Evolutionary conservation across 495 filamentous ascomycete genomes (phyloP).

Genomic region (Talaromyces wortmannii): DNA sequence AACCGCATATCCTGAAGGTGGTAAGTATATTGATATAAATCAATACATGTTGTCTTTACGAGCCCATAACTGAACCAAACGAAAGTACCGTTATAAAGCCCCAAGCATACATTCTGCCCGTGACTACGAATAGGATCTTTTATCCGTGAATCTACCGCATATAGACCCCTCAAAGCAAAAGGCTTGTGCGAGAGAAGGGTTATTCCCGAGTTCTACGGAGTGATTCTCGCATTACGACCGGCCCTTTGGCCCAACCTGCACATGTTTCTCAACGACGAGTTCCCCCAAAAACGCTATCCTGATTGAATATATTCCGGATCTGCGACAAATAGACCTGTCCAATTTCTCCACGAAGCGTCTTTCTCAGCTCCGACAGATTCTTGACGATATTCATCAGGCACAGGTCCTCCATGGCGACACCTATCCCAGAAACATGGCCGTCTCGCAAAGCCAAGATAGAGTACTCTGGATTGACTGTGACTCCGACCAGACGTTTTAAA

Average conservation of each 20-base stretch:
- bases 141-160: slow-evolving; percentile 13
- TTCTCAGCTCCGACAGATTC: slow-evolving; percentile 10
- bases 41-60: background rate
- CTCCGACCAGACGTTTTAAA: slow-evolving; percentile 13
- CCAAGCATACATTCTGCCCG: slow-evolving; percentile 5
- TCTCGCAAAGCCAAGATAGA: slow-evolving; percentile 6
- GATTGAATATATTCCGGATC: slow-evolving; percentile 18
- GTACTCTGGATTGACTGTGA: slow-evolving; percentile 23
- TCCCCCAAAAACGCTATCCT: slow-evolving; percentile 16
- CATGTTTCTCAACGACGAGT: slow-evolving; percentile 13
- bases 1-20: slow-evolving; percentile 18
- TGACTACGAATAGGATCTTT: slow-evolving; percentile 14
- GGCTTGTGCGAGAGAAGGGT: slow-evolving; percentile 13
- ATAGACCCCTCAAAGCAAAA: slow-evolving; percentile 13
- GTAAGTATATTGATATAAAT: slow-evolving; percentile 7
- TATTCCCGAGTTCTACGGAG: slow-evolving; percentile 19
- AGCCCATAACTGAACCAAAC: background rate
- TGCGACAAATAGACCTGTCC: slow-evolving; percentile 12
- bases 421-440: slow-evolving; percentile 17
- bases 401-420: slow-evolving; percentile 14
- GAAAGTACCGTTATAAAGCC: slow-evolving; percentile 12
- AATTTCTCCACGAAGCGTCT: slow-evolving; percentile 9
- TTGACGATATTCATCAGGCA: slow-evolving; percentile 14
- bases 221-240: slow-evolving; percentile 12
- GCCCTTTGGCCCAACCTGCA: slow-evolving; percentile 11